Base-by-base conservation (phyloP, 352 stramenopile species). In the Phytophthora sp. region DNA sequence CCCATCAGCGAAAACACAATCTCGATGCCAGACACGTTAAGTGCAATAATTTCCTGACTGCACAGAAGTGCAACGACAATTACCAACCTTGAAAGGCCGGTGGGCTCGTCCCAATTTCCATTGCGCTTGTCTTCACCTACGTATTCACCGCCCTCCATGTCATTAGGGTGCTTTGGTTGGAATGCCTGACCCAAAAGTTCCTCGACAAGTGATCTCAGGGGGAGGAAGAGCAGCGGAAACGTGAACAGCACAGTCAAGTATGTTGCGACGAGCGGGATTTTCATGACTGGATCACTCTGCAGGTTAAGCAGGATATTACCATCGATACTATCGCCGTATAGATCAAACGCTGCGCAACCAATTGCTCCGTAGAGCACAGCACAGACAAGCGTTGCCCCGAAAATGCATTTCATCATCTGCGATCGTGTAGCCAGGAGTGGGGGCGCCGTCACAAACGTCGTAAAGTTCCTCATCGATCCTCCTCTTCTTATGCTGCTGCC, bases 261-360 rank as follows among this genome's bases (percentile, higher is more conserved):
- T 15, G 79, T 74, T 4, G 77, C 74, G 4, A 82, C 44, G 3
- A 82, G 60, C 30, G 74, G 69, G 12, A 87, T 37, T 13, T 80
- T 50, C 74, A 87, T 87, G 17, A 54, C 50, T 6, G 57, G 43
- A 24, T 87, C 75, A 15, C 51, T 57, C 32, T 82, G 52, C 13
- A 87, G 63, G 44, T 87, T 87, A n/a, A 87, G 41, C 7, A 87
- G 51, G 21, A 87, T 69, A 48, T 87, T 87, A 43, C 72, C 74
- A 39, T 81, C 71, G 26, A 74, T 80, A 27, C 38, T 48, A 21
- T 50, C 17, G 27, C 62, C 72, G 50, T 91, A 93, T 23, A 93
- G 61, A 45, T 69, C 42, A 21, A 71, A 66, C 11, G 76, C 76
- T 28, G 48, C 77, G 17, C 70, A 58, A 5, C 79, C 84, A 26